phyloP scores from a whole-genome alignment of 2,329 filamentous ascomycete species.

The Ceratocystis lukuohia region DNA sequence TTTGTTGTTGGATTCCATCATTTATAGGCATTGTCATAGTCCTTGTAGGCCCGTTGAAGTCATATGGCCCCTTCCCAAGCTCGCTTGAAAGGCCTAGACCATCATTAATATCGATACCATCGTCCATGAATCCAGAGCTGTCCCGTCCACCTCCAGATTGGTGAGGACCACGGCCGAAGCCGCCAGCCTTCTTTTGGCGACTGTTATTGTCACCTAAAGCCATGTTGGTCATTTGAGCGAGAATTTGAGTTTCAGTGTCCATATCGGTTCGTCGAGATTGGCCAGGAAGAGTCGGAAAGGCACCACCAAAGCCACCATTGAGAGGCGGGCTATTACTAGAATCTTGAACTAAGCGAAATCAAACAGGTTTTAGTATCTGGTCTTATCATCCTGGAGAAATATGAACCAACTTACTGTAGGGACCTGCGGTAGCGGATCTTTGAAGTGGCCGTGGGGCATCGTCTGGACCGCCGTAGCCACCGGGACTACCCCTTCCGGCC shows the following conservation, averaged over 20 bases:
- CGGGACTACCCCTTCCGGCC: conserved; percentile 13
- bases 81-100: conserved; percentile 25
- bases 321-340: conserved; percentile 8
- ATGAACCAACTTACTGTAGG: neutral
- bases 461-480: conserved; percentile 9
- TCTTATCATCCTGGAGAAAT: neutral
- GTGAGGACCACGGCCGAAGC: conserved; percentile 10
- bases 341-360: neutral
- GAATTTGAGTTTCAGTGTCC: conserved; percentile 16
- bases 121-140: conserved; percentile 24
- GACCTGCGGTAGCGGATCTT: conserved; percentile 20
- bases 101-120: conserved; percentile 26
- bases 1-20: conserved; percentile 28
- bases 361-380: neutral
- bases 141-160: conserved; percentile 8
- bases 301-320: conserved; percentile 12
- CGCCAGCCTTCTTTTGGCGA: conserved; percentile 10
- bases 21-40: conserved; percentile 50
- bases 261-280: conserved; percentile 15
- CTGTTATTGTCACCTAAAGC: conserved; percentile 7
- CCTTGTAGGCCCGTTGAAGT: conserved; percentile 40
- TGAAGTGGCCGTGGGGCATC: conserved; percentile 5
- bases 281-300: conserved; percentile 16
- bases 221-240: conserved; percentile 17
- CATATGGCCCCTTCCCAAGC: conserved; percentile 23